These are phyloP conservation scores for Nemania sp. DNA, from an alignment of 2,329 filamentous ascomycete species.

Conservation along the genomic window DNA sequence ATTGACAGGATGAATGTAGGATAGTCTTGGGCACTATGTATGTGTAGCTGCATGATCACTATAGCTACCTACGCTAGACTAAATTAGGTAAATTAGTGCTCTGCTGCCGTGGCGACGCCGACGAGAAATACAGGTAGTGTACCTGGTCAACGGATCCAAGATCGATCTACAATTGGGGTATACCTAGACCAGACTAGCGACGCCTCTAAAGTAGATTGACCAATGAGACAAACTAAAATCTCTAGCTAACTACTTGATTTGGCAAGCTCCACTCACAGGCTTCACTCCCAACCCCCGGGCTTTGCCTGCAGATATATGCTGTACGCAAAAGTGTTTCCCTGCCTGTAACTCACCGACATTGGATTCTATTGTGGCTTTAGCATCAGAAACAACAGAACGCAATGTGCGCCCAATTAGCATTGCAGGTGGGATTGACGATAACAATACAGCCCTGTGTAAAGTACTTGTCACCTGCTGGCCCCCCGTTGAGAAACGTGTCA, in stretches of 20 bases:
- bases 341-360: background rate
- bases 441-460: background rate
- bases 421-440: background rate
- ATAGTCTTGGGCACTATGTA: background rate
- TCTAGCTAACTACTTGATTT: slow-evolving; percentile 38
- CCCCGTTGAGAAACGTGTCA: background rate
- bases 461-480: background rate
- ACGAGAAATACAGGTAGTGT: background rate
- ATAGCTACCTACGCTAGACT: background rate
- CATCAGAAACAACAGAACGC: background rate
- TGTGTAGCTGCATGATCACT: background rate
- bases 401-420: background rate
- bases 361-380: background rate
- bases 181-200: slow-evolving; percentile 6
- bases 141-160: background rate
- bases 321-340: background rate
- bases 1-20: background rate
- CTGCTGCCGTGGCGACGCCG: background rate
- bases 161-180: background rate
- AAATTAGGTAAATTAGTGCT: background rate
- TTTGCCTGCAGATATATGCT: background rate
- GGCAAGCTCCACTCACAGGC: slow-evolving; percentile 23
- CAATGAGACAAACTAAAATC: slow-evolving; percentile 29
- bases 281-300: background rate
- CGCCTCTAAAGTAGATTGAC: background rate